phyloP scores from a whole-genome alignment of 2,329 filamentous ascomycete genomes.

The Ceratocystis cubensis region DNA sequence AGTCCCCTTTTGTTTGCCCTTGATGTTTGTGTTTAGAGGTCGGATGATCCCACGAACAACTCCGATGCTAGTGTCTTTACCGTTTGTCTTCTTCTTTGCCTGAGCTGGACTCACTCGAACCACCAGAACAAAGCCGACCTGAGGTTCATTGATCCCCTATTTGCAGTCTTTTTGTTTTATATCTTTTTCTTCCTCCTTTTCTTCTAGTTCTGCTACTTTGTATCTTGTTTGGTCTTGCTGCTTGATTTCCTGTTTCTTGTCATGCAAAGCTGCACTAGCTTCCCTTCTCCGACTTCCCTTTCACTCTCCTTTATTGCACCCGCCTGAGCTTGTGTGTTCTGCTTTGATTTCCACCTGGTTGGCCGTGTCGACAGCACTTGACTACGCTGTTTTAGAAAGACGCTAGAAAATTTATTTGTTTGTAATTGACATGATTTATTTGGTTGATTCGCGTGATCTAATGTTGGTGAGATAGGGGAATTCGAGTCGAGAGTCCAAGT shows the following conservation, averaged over 20 bases:
- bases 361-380: not conserved
- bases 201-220: not conserved
- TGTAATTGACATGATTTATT: not conserved
- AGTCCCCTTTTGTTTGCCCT: not conserved
- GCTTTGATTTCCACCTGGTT: not conserved
- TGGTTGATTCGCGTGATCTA: too few relatives aligned
- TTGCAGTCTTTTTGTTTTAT: slow-evolving; percentile 1
- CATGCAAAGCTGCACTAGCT: not conserved
- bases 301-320: not conserved
- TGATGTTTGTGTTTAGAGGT: not conserved
- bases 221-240: not conserved
- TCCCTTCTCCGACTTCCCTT: not conserved
- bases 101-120: slow-evolving; percentile 10
- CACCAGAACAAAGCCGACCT: not conserved
- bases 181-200: slow-evolving; percentile 13
- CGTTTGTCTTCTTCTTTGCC: slow-evolving; percentile 1
- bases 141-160: not conserved
- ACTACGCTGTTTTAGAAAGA: not conserved
- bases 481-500: not conserved
- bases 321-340: not conserved
- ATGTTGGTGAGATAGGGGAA: not conserved
- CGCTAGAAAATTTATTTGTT: slow-evolving; percentile 1
- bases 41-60: not conserved
- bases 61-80: not conserved
- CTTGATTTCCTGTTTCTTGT: not conserved